Evolutionary conservation across 768 basidiomycete species (phyloP), one percentile per base, ranked within the genome.

Genomic region (Pleurotus platypus): DNA sequence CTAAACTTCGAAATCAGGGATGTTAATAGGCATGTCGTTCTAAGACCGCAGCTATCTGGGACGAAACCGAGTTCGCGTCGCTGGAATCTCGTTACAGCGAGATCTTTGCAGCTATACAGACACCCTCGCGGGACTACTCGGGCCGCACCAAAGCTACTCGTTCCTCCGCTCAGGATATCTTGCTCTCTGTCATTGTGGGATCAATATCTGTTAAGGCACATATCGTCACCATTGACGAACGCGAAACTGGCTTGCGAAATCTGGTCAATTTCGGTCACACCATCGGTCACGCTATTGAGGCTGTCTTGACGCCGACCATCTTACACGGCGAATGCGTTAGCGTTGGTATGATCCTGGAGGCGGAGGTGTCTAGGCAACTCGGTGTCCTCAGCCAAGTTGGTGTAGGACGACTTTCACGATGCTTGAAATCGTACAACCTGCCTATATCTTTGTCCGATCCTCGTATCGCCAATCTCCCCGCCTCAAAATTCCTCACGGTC

Each of bases 181-280:
- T 99, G 12, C 87, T 98, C 30, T 88, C 86, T 24, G 88, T 98
- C 66, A 95, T 98, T 66, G 83, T 89, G 30, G 94, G 90, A 1
- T 97, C 94, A 38, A 94, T 94, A 71, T 88, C 87, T 51, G 95
- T 98, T 60, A 99, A 98, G 72, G 85, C 97, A 0, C 90, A 98
- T 72, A 98, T 98, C 64, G 97, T 98, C 60, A 95, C 96, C 35
- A 82, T 92, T 63, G 97, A 99, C 74, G 93, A 95, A 71, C 91
- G 89, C 66, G 97, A 99, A 75, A 94, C 94, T 0, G 92, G 97
- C 18, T 81, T 99, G 42, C 91, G 97, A 61, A 98, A 98, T 76
- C 86, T 99, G 55, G 96, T 99, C 77, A 99, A 99, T 73, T 98
- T 98, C 67, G 97, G 97, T 1, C 97, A 99, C 72, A 94, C 90